Evolutionary conservation across 2,329 filamentous ascomycete genomes (phyloP), one percentile per base, ranked within the genome.

Genomic region (Aspergillus sojae): DNA sequence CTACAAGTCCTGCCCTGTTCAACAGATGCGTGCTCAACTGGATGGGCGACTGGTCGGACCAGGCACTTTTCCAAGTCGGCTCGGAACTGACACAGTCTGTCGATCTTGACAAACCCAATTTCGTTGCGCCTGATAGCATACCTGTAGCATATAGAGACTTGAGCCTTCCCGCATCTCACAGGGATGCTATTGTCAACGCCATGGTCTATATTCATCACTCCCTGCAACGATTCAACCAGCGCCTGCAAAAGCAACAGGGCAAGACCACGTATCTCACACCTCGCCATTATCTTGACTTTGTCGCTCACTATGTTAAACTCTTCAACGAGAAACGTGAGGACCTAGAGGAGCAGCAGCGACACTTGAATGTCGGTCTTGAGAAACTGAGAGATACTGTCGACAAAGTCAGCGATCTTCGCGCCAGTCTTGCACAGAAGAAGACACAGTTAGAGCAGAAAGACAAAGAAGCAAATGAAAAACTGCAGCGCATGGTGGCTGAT

Each of bases 151-250:
- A 97, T 77, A 89, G 93, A 60, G 92, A 91, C 52, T 88, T 99
- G 60, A 86, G 81, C 64, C 84, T 98, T 60, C 96, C 95, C 26
- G 92, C 94, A 10, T 91, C 91, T 60, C 94, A 99, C 77, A 89
- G 95, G 67, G 93, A 97, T 77, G 88, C 94, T 3, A 89, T 99
- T 54, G 88, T 99, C 78, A 99, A 99, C 77, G 91, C 94, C 0
- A 99, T 99, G 95, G 96, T 99, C 3, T 96, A 97, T 74, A 94
- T 99, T 23, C 95, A 99, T 75, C 93, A 98, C 80, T 99, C 95
- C 2, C 82, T 99, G 56, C 92, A 94, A 66, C 86, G 87, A 57
- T 96, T 97, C 85, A 99, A 99, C 75, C 83, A 86, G 69, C 94
- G 93, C 72, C 83, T 99, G 28, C 87, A 91, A 67, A 95, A 93